Conservation (phyloP, 129 eudicot genomes). For the Erigeron canadensis region DNA sequence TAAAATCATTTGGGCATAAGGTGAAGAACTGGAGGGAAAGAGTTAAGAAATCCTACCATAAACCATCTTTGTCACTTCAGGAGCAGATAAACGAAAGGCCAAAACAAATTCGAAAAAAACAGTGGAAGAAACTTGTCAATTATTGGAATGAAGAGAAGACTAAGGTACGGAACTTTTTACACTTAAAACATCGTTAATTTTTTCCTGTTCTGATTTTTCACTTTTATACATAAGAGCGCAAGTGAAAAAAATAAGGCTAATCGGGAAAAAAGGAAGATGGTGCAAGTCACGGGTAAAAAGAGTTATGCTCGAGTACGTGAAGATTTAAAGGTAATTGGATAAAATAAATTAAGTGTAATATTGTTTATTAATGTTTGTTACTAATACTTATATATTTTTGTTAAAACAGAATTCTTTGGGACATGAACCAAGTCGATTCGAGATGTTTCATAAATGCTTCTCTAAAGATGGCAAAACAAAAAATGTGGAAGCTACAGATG, state of each 20-base stretch:
- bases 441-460: no score
- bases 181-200: not conserved
- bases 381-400: no score
- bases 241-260: not conserved
- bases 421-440: no score
- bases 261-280: slow-evolving; percentile 1
- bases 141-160: slow-evolving; percentile 7
- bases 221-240: not conserved
- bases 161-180: slow-evolving; percentile 1
- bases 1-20: slow-evolving; percentile 13
- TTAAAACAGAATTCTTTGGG: no score
- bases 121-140: slow-evolving; percentile 11
- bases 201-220: not conserved
- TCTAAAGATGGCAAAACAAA: no score
- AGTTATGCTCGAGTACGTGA: slow-evolving; percentile 7
- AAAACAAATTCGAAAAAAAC: not conserved
- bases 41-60: not conserved
- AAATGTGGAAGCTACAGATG: no score
- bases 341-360: no score
- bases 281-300: slow-evolving; percentile 6
- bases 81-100: not conserved
- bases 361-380: no score
- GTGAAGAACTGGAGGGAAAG: slow-evolving; percentile 24
- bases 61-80: not conserved
- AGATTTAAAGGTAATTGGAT: not conserved